These are phyloP conservation scores for Vitis hybrid DNA, from an alignment of 177 flowering plant genomes.

Conservation along the genomic window DNA sequence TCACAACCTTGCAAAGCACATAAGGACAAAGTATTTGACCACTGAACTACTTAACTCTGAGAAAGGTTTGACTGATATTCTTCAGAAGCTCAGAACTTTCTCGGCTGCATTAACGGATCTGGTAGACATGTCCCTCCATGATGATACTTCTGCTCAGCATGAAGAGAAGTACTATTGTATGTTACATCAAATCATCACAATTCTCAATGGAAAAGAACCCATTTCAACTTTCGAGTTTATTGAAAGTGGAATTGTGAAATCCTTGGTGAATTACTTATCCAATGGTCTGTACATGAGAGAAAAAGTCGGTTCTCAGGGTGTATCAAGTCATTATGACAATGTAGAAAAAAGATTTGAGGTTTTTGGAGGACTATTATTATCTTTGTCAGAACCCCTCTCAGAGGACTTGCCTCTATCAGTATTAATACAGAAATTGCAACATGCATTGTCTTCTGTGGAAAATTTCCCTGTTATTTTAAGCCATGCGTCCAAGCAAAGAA, in stretches of 20 bases:
- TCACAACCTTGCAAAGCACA: slow-evolving; percentile 51
- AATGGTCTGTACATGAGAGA: slow-evolving; percentile 43
- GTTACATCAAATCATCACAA: slow-evolving; percentile 49
- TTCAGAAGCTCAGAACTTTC: slow-evolving; percentile 57
- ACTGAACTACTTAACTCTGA: slow-evolving; percentile 38
- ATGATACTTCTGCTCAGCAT: slow-evolving; percentile 27
- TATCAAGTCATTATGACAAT: slow-evolving; percentile 8
- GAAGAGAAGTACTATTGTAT: slow-evolving; percentile 47
- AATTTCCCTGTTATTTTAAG: slow-evolving; percentile 64
- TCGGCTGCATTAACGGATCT: slow-evolving; percentile 46
- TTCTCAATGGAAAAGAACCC: slow-evolving; percentile 58
- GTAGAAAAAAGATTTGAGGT: slow-evolving; percentile 58
- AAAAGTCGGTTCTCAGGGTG: slow-evolving; percentile 12
- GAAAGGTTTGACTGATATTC: slow-evolving; percentile 53
- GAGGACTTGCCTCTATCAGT: slow-evolving; percentile 37
- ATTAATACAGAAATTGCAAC: slow-evolving; percentile 58
- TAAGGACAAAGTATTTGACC: slow-evolving; percentile 53
- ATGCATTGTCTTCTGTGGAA: slow-evolving; percentile 73
- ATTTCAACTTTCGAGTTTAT: slow-evolving; percentile 95
- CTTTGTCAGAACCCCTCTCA: slow-evolving; percentile 21
- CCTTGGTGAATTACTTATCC: slow-evolving; percentile 59
- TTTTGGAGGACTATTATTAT: slow-evolving; percentile 53
- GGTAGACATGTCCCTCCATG: slow-evolving; percentile 21
- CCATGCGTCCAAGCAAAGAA: slow-evolving; percentile 39
- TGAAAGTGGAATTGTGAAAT: slow-evolving; percentile 79